Evolutionary conservation across 805 yeast species (phyloP), one percentile per base, ranked within the genome.

Genomic region (Komagataella phaffii): DNA sequence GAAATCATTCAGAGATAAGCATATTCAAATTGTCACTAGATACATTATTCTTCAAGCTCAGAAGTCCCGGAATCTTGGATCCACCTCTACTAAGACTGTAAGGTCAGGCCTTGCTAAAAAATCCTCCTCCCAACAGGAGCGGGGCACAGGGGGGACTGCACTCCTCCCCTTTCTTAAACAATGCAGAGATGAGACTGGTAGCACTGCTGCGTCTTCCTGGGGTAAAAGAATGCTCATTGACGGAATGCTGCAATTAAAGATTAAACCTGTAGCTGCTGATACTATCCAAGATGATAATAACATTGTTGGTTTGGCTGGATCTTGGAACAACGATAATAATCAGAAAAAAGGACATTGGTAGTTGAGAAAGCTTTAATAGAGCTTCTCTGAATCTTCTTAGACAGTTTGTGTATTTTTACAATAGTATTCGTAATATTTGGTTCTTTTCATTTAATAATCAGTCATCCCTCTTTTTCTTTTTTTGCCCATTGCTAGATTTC

Each of bases 71-170:
- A 71, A 69, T 50, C 63, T 76, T 58, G 86, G 86, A 2, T 76
- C 83, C 10, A 53, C 57, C 17, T 53, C 67, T 14, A 47, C 61
- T 14, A 72, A 75, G 49, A 81, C 89, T 7, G 64, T 81, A 52
- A 76, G 88, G 59, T 77, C 86, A 1, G 93, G 83, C 17, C 74
- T 76, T 67, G 89, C 78, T 49, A 79, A 75, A 58, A 63, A 72
- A 43, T 74, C 71, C 51, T 55, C 58, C 52, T 49, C 19, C 54
- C 74, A 72, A 46, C 83, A 77, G 53, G 79, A 77, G 56, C 78
- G 80, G 58, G 97, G 98, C 14, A 90, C 98, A 1, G 98, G 98
- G 18, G 97, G 98, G 47, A 90, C 97, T 0, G 82, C 95, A 1
- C 73, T 90, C 59, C 76, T 90, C 53, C 96, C 96, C 24, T 91